Evolutionary conservation across 2,329 filamentous ascomycete genomes (phyloP).

Genomic region (Venturia nashicola): DNA sequence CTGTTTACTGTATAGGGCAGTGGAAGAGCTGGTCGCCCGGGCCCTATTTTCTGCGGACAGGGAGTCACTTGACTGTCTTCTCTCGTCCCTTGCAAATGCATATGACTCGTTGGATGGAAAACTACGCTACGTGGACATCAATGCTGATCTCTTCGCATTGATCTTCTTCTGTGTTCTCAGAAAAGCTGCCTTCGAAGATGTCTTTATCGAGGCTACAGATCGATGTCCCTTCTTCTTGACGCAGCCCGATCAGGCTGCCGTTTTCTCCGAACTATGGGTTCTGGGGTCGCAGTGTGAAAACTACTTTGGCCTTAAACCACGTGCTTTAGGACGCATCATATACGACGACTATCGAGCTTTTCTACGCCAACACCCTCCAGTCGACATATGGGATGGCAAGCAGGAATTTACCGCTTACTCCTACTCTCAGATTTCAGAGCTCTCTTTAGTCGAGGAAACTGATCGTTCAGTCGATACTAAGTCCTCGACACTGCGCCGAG

Average conservation of each 20-base stretch:
- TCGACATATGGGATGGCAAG: neutral
- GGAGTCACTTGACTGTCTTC: neutral
- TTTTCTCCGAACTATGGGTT: conserved; percentile 1
- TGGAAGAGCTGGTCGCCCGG: neutral
- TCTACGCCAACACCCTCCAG: conserved; percentile 1
- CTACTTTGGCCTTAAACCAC: conserved; percentile 2
- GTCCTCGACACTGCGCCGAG: neutral
- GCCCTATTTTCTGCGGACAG: neutral
- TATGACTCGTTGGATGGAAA: neutral
- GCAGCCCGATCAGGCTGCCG: conserved; percentile 6
- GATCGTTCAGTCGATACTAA: neutral
- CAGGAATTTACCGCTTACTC: conserved; percentile 3
- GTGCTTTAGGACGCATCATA: neutral
- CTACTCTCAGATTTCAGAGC: neutral
- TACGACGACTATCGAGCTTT: neutral
- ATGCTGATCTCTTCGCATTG: conserved; percentile 5
- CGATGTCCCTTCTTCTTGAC: conserved; percentile 3
- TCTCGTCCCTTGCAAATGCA: neutral
- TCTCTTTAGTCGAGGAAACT: neutral
- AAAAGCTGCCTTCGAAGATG: conserved; percentile 5
- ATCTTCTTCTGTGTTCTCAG: conserved; percentile 2
- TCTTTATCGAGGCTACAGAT: conserved; percentile 4
- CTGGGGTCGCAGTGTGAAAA: conserved; percentile 5
- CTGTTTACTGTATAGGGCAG: neutral
- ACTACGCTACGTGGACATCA: neutral